Evolutionary conservation across 2,329 filamentous ascomycete species (phyloP).

Genomic region (Diaporthe velutina): DNA sequence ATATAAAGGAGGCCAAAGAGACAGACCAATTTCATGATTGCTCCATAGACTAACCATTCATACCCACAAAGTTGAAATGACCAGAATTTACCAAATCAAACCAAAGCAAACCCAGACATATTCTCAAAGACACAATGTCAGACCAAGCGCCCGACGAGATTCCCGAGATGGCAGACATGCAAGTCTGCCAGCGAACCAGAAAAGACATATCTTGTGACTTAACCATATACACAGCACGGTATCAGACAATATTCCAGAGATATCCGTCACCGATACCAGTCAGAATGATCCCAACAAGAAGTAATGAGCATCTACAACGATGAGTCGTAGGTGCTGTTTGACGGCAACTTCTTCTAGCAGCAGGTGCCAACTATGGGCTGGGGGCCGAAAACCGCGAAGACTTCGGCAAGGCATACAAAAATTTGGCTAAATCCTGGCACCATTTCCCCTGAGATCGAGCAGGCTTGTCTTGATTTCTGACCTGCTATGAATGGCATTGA

Average conservation of each 20-base stretch:
- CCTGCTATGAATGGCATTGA: background rate
- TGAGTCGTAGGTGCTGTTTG: background rate
- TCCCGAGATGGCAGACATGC: background rate
- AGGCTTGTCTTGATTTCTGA: background rate
- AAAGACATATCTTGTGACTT: background rate
- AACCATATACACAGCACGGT: background rate
- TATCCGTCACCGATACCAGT: background rate
- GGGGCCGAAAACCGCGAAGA: too few relatives aligned
- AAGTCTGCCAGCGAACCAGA: background rate
- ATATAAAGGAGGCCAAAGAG: background rate
- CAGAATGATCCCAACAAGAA: background rate
- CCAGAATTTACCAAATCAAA: background rate
- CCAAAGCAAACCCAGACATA: too few relatives aligned
- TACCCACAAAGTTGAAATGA: background rate
- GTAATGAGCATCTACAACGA: background rate
- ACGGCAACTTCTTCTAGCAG: too few relatives aligned
- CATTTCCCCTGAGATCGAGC: background rate
- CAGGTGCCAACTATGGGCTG: background rate
- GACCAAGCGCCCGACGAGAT: background rate
- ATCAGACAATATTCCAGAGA: too few relatives aligned
- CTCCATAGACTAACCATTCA: rapidly evolving
- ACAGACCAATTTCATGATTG: background rate
- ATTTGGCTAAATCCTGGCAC: background rate
- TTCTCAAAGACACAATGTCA: background rate
- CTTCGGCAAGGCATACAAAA: background rate